Evolutionary conservation across 176 grass and related monocot species (phyloP).

Genomic region (Carex kokanica): DNA sequence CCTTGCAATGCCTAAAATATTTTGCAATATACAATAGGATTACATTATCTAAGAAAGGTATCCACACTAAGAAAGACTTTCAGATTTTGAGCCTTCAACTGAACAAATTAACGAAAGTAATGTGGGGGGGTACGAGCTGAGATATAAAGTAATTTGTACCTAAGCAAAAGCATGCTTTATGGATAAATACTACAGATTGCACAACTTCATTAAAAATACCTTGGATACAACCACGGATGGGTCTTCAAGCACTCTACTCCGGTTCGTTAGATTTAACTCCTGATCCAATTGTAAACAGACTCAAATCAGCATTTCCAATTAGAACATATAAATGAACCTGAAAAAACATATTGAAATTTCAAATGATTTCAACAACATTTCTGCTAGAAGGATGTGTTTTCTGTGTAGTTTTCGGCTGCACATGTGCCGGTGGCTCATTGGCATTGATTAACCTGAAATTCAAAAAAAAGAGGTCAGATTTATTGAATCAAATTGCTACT

Average conservation of each 20-base stretch:
- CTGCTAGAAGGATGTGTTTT: constrained; percentile 33
- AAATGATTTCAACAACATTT: constrained; percentile 36
- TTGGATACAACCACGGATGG: constrained; percentile 7
- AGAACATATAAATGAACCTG: neutral
- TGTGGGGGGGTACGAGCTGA: neutral
- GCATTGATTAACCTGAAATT: constrained; percentile 47
- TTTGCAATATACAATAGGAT: neutral
- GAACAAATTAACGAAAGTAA: neutral
- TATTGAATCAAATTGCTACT: constrained; percentile 23
- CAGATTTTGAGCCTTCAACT: neutral
- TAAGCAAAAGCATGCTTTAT: neutral
- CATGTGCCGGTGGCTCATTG: constrained; percentile 37
- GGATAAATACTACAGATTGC: neutral
- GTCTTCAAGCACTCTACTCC: neutral
- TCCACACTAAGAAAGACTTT: neutral
- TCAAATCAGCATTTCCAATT: constrained; percentile 2
- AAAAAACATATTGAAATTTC: neutral
- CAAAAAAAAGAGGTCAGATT: constrained; percentile 24
- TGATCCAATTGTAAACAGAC: constrained; percentile 16
- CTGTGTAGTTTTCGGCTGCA: neutral
- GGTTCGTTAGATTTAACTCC: constrained; percentile 22
- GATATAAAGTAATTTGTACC: neutral
- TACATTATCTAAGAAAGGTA: neutral
- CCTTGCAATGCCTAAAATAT: constrained; percentile 16
- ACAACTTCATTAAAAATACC: neutral